Evolutionary conservation across 2,329 filamentous ascomycete species (phyloP), one percentile per base, ranked within the genome.

Genomic region (Nothopassalora personata): DNA sequence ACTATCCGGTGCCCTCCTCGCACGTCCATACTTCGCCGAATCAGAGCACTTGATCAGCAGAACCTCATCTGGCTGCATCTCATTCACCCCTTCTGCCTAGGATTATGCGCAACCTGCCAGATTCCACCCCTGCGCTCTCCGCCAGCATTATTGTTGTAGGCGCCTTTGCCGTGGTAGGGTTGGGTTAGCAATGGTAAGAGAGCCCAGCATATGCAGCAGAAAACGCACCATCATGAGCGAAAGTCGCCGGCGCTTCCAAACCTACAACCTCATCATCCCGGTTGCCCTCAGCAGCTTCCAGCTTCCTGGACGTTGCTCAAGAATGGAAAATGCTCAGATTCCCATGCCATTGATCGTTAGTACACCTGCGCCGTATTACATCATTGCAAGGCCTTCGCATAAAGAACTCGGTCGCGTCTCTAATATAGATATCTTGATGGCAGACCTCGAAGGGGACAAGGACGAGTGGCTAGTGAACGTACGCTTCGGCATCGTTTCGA

Each of bases 11-110:
- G 54, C 43, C 18, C 45, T 10, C 36, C 54, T 36, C 13, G 54
- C 54, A 15, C 54, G 4, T 9, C 54, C 54, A 39, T 56, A 31
- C 27, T 9, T 47, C 30, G 48, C 49, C 2, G 54, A 46, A 31
- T 56, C 54, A 39, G 46, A 57, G 18, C 55, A 57, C 27, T 57
- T 53, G n/a, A 57, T 57, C 27, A 53, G 13, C 45, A 57, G n/a
- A 11, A 43, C 33, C 45, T 58, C 59, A 10, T 60, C 59, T 2
- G 54, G 54, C 19, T 52, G 39, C 50, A 60, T 54, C 1, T 55
- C 34, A 13, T 34, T 45, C 10, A 51, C 50, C 23, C 49, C 46
- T 48, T 34, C 13, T 60, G 58, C 6, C 34, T 6, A 6, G 13
- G 34, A 39, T 39, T 39, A 15, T 39, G 13, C 6, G 7, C 13